A percentile compares a stretch with the other conserved stretches of the same genome.
phyloP scores from a whole-genome alignment of 768 basidiomycete genomes.

The Tephrocybe sp. region DNA sequence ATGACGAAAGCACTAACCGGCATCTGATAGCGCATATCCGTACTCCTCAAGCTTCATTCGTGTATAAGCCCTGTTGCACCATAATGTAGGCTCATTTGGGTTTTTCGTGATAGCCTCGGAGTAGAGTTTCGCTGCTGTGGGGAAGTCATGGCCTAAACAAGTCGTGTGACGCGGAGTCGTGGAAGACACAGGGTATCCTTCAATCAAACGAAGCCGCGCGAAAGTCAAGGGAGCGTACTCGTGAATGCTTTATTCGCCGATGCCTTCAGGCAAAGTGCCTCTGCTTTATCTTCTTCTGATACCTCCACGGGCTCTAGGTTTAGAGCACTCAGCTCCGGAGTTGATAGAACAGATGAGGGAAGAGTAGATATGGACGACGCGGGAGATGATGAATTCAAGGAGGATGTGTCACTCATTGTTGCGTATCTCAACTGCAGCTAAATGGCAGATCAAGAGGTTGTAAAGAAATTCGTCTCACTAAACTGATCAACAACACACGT shows the following conservation, averaged over 20 bases:
- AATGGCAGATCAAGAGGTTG: neutral
- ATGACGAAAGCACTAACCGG: slow-evolving; percentile 55
- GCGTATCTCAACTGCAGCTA: neutral
- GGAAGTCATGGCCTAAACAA: slow-evolving; percentile 67
- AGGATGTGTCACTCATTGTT: slow-evolving; percentile 32
- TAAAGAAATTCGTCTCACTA: slow-evolving; percentile 1
- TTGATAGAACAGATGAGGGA: slow-evolving; percentile 58
- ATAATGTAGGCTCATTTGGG: slow-evolving; percentile 84
- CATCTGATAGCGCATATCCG: slow-evolving; percentile 88
- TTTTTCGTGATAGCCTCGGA: slow-evolving; percentile 84
- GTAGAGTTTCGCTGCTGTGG: slow-evolving; percentile 75
- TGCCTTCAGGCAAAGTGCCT: slow-evolving; percentile 73
- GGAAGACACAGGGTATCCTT: neutral
- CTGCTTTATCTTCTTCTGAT: slow-evolving; percentile 67
- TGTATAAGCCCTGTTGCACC: slow-evolving; percentile 93
- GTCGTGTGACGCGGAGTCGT: slow-evolving; percentile 6
- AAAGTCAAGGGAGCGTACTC: slow-evolving; percentile 39
- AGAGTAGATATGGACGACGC: slow-evolving; percentile 44
- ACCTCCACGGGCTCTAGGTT: slow-evolving; percentile 46
- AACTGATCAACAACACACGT: slow-evolving; percentile 4
- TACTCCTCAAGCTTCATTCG: slow-evolving; percentile 92
- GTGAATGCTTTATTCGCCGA: slow-evolving; percentile 89
- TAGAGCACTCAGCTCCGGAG: slow-evolving; percentile 53
- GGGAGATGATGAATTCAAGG: slow-evolving; percentile 40
- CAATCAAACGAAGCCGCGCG: slow-evolving; percentile 1